Percentiles rank a stretch among this genome's conserved stretches.
These are phyloP conservation scores for Aspergillus piperis DNA, from an alignment of 2,329 filamentous ascomycete species.

Conservation along the genomic window DNA sequence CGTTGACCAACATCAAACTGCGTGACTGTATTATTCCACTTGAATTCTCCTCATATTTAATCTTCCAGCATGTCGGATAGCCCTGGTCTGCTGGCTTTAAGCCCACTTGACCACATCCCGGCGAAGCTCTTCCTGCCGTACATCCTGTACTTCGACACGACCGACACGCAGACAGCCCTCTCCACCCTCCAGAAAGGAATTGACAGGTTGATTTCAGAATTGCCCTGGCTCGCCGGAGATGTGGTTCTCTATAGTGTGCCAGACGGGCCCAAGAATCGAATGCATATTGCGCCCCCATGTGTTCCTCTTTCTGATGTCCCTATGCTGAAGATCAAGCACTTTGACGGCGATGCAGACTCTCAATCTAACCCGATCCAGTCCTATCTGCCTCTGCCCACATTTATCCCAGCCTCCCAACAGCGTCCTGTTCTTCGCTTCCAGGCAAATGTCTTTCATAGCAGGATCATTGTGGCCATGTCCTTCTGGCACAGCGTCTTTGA, in stretches of 20 bases:
- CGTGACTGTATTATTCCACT: background rate
- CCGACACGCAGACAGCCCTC: background rate
- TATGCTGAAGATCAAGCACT: constrained; percentile 8
- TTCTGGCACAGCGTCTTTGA: constrained; percentile 14
- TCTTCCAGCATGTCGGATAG: background rate
- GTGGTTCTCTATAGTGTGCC: background rate
- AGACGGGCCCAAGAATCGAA: background rate
- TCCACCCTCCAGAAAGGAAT: constrained; percentile 8
- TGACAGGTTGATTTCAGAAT: background rate
- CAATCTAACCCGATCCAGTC: background rate
- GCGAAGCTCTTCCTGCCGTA: constrained; percentile 8
- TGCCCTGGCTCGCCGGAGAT: constrained; percentile 11
- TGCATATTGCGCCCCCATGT: background rate
- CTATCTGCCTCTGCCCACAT: constrained; percentile 1
- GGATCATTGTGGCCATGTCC: constrained; percentile 9
- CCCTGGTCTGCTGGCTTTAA: constrained; percentile 8
- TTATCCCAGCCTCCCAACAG: constrained; percentile 11
- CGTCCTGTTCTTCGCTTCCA: constrained; percentile 15
- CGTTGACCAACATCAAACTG: too few relatives aligned
- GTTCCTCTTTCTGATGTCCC: background rate
- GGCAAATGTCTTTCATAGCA: constrained; percentile 13
- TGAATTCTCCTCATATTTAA: background rate
- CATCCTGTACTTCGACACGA: constrained; percentile 5
- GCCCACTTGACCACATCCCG: constrained; percentile 10
- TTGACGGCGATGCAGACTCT: background rate